Conservation (phyloP, 2,329 filamentous ascomycete genomes). For the Reticulascus tulasneorum region DNA sequence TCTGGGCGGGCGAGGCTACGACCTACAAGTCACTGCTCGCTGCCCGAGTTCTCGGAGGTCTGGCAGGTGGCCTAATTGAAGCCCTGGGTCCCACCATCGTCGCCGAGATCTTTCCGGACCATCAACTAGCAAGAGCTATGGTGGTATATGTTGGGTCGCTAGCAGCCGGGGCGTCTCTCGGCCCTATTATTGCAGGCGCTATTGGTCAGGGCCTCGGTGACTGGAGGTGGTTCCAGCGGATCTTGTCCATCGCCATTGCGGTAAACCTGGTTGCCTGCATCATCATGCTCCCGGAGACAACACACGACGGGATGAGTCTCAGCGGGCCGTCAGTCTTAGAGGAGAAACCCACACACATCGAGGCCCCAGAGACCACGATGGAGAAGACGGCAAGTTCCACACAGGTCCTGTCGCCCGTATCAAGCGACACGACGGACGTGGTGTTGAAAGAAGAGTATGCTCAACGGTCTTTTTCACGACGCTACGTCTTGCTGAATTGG, state of each 20-base stretch:
- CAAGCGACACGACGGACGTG: background rate
- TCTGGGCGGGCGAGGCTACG: conserved; percentile 13
- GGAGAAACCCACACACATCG: background rate
- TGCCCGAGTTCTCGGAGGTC: conserved; percentile 10
- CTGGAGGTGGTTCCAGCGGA: conserved; percentile 17
- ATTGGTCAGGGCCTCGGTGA: conserved; percentile 8
- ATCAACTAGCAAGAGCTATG: conserved; percentile 19
- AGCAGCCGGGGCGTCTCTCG: conserved; percentile 16
- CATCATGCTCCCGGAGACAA: conserved; percentile 17
- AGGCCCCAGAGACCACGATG: background rate
- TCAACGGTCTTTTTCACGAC: conserved; percentile 5
- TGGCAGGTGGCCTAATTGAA: conserved; percentile 14
- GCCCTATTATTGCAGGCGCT: conserved; percentile 14
- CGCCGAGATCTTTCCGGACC: conserved; percentile 13
- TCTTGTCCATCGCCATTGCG: conserved; percentile 11
- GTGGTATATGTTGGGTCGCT: conserved; percentile 15
- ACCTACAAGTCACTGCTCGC: conserved; percentile 10
- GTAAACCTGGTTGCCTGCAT: conserved; percentile 12
- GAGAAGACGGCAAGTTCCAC: background rate
- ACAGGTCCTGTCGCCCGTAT: background rate
- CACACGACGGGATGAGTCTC: conserved; percentile 1
- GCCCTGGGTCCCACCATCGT: conserved; percentile 16
- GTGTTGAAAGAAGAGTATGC: background rate
- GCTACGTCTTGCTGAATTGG: conserved; percentile 10
- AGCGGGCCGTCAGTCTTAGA: background rate